Conservation (phyloP, 768 basidiomycete species). For the Leccinum disarticulatum region DNA sequence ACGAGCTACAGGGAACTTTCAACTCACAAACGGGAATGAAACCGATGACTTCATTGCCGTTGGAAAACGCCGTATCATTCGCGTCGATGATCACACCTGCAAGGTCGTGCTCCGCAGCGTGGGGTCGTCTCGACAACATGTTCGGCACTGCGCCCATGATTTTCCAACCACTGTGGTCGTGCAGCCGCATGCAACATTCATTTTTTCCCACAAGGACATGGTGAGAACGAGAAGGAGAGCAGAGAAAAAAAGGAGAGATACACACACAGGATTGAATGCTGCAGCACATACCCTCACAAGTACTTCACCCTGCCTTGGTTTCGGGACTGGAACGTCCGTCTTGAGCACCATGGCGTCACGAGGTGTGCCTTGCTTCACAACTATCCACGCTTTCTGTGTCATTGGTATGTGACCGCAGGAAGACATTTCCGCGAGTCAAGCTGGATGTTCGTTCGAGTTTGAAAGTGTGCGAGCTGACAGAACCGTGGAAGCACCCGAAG, state of each 20-base stretch:
- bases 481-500: background rate
- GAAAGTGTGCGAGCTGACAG: background rate
- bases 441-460: background rate
- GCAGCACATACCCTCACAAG: slow-evolving; percentile 52
- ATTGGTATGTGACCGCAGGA: slow-evolving; percentile 10
- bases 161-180: slow-evolving; percentile 53
- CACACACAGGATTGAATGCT: slow-evolving; percentile 70
- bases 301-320: slow-evolving; percentile 41
- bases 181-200: background rate
- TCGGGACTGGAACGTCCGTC: slow-evolving; percentile 32
- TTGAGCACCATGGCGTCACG: slow-evolving; percentile 29
- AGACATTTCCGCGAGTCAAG: slow-evolving; percentile 7
- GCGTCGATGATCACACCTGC: slow-evolving; percentile 60
- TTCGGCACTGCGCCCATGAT: slow-evolving; percentile 49
- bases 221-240: background rate
- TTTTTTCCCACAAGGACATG: background rate
- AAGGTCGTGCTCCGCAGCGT: slow-evolving; percentile 60
- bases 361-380: slow-evolving; percentile 31
- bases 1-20: background rate
- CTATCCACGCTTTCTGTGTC: slow-evolving; percentile 33
- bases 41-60: slow-evolving; percentile 68
- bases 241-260: background rate
- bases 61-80: slow-evolving; percentile 49
- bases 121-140: slow-evolving; percentile 47
- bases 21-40: slow-evolving; percentile 41